Evolutionary conservation across 1,284 basidiomycete species (phyloP).

Genomic region (Ustilago curta): DNA sequence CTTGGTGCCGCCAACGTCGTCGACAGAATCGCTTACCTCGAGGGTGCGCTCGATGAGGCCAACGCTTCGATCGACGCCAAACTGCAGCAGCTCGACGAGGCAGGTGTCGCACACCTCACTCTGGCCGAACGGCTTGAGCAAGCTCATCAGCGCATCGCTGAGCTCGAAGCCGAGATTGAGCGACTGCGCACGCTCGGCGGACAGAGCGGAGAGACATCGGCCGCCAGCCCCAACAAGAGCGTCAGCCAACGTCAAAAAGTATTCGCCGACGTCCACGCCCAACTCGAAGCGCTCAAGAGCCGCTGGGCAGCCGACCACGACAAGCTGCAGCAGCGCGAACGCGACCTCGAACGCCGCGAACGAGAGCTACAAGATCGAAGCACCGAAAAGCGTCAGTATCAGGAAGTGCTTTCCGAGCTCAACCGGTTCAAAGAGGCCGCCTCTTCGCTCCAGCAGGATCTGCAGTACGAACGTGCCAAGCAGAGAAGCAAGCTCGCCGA

Average conservation of each 20-base stretch:
- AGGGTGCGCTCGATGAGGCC: conserved; percentile 52
- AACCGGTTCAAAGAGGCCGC: conserved; percentile 42
- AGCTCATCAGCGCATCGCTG: conserved; percentile 45
- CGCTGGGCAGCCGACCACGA: conserved; percentile 50
- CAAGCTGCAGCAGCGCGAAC: conserved; percentile 42
- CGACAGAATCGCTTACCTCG: conserved; percentile 45
- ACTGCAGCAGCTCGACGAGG: conserved; percentile 49
- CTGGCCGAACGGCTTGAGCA: conserved; percentile 41
- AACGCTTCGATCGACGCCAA: conserved; percentile 58
- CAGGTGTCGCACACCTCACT: conserved; percentile 49
- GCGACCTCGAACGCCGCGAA: conserved; percentile 43
- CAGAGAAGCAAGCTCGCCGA: conserved; percentile 39
- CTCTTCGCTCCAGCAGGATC: conserved; percentile 38
- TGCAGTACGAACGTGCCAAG: conserved; percentile 38
- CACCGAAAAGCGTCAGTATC: conserved; percentile 37
- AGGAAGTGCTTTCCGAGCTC: conserved; percentile 41
- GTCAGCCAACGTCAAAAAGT: conserved; percentile 38
- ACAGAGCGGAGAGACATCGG: conserved; percentile 17
- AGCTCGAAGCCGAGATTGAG: conserved; percentile 52
- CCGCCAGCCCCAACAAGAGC: conserved; percentile 35
- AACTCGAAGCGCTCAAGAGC: conserved; percentile 52
- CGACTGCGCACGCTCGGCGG: conserved; percentile 27
- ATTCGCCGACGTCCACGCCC: conserved; percentile 45
- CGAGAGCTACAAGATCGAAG: conserved; percentile 46
- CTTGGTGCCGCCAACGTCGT: conserved; percentile 47